Evolutionary conservation across 78 protist genomes (phyloP), one percentile per base, ranked within the genome.

Genomic region (Chrysochromulina tobinii): DNA sequence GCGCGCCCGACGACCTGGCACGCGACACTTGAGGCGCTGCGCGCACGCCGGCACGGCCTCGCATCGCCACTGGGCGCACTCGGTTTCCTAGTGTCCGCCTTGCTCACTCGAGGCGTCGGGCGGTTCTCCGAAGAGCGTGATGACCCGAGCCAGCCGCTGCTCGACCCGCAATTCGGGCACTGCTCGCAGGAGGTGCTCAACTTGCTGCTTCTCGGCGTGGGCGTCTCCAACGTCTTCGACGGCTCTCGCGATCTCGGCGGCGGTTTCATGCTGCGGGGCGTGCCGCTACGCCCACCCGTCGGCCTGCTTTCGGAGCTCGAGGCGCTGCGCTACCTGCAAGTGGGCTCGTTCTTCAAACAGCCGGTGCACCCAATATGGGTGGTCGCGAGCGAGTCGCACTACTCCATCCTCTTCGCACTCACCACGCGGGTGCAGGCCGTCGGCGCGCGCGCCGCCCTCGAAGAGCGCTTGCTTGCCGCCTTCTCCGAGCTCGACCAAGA

Each of bases 381-480:
- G 79, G 79, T 69, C 79, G 79, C 79, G 25, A n/a, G 51, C 5
- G n/a, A 69, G 79, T n/a, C 79, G 51, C 79, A 69, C 79, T 69
- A 69, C 79, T 69, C 79, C 25, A 11, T 69, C 50, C 75, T 68
- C 50, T 68, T 15, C 20, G 75, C 11, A 11, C n/a, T 68, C 50
- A 15, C 38, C 75, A 68, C n/a, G 50, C 15, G 75, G 23, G 64
- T 59, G 64, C 64, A 59, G 64, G 64, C 12, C 64, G 25, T 23
- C 50, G 20, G 12, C 6, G 27, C 75, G 75, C 75, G 8, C 75
- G 25, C 38, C 50, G 51, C 79, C 23, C 14, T 69, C 79, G 79
- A 69, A 27, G 53, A 27, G 79, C 12, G 8, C 51, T 51, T 69
- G 14, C 53, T 11, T 12, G 50, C 9, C 25, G n/a, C 12, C 23